Conservation (phyloP, 805 yeast genomes). For the Candida broadrunensis region DNA sequence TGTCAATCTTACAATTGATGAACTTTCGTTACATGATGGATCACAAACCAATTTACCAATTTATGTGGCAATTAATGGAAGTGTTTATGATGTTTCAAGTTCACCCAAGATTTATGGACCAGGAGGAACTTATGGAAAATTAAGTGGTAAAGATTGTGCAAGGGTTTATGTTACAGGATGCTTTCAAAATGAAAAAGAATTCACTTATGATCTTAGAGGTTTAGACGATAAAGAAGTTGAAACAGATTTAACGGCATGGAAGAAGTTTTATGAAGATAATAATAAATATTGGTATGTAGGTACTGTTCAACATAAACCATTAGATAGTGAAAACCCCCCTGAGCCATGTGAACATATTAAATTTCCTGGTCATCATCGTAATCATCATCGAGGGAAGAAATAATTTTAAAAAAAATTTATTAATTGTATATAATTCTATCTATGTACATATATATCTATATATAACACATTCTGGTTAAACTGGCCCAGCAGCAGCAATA, state of each 20-base stretch:
- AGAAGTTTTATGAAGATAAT: constrained; percentile 42
- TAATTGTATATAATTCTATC: background rate
- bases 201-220: constrained; percentile 66
- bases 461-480: background rate
- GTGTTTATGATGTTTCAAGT: constrained; percentile 61
- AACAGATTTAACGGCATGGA: constrained; percentile 50
- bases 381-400: background rate
- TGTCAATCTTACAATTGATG: constrained; percentile 37
- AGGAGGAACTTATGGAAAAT: constrained; percentile 44
- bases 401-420: background rate
- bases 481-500: constrained; percentile 19
- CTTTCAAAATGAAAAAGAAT: constrained; percentile 49
- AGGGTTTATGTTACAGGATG: constrained; percentile 73
- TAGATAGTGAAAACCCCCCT: constrained; percentile 51
- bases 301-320: constrained; percentile 41
- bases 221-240: constrained; percentile 42
- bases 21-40: constrained; percentile 54
- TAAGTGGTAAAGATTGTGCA: constrained; percentile 67
- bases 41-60: constrained; percentile 46
- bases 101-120: constrained; percentile 55
- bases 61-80: constrained; percentile 57
- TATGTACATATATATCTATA: background rate
- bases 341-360: constrained; percentile 40
- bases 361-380: constrained; percentile 17
- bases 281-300: constrained; percentile 64